A percentile compares a stretch with the other conserved stretches of the same genome.
phyloP scores from a whole-genome alignment of 139 green algal species.

The Volvox africanus region DNA sequence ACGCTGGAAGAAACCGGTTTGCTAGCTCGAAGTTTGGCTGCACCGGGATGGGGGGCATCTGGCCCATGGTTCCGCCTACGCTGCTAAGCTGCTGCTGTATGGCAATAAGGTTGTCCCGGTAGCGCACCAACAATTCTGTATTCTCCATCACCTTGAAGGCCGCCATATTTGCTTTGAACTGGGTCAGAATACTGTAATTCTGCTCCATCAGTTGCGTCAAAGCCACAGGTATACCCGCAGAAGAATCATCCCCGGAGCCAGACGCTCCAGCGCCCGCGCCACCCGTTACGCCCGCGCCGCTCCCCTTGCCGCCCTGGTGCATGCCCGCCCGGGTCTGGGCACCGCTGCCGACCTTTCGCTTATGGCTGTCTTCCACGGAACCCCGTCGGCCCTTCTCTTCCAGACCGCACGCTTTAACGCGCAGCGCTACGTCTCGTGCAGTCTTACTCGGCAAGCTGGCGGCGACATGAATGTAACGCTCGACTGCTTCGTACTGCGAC shows the following conservation, averaged over 20 bases:
- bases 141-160: conserved; percentile 84
- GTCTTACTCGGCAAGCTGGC: conserved; percentile 51
- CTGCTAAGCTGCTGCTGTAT: conserved; percentile 81
- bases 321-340: neutral
- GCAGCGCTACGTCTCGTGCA: conserved; percentile 58
- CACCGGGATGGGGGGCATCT: conserved; percentile 91
- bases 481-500: conserved; percentile 30
- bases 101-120: conserved; percentile 88
- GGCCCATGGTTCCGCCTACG: conserved; percentile 79
- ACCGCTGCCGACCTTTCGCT: conserved; percentile 5
- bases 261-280: neutral
- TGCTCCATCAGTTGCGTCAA: conserved; percentile 53
- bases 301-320: neutral
- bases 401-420: conserved; percentile 36
- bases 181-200: conserved; percentile 76
- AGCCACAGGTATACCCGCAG: neutral
- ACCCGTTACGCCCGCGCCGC: neutral
- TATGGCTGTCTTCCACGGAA: neutral
- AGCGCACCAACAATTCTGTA: conserved; percentile 83
- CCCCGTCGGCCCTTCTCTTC: conserved; percentile 1
- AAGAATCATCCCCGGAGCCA: neutral
- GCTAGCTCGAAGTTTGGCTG: conserved; percentile 82
- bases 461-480: conserved; percentile 55
- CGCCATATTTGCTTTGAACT: conserved; percentile 75
- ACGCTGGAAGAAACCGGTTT: conserved; percentile 69